Base-by-base conservation (phyloP, 2,329 filamentous ascomycete genomes). In the Didymella keratinophila region DNA sequence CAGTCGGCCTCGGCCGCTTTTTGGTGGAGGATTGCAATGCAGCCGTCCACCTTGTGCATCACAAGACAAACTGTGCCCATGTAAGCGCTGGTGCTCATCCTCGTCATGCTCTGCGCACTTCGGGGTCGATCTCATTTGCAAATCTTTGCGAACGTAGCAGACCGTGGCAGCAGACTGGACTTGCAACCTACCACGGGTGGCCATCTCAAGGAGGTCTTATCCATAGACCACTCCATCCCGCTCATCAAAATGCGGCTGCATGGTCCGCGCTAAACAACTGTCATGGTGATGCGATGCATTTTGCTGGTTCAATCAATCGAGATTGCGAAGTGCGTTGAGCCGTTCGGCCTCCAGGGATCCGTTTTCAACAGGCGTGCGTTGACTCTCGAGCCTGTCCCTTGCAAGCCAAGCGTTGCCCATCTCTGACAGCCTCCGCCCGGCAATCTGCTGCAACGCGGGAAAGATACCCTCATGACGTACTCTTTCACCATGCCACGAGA, bases 391-490 rank as follows among this genome's bases (percentile, higher is more conserved):
- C 30, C 49, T 49, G 55, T 16, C 39, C 56, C 34, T 53, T 39
- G 30, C 32, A 53, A 50, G 54, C 61, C 62, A 63, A 68, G 62
- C 59, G 57, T 58, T 55, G 58, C 57, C 60, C 61, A 64, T 62
- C 60, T 66, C 61, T 73, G 63, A 68, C 69, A 72, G 64, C 67
- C 66, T 68, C 69, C 69, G 61, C 50, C 67, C 68, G 65, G 67
- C 66, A 73, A 70, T 72, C 67, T 72, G 67, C 68, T 72, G 68
- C 68, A 62, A 69, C 69, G 65, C 70, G 70, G 71, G 66, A 73
- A 65, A 58, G 55, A 63, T 60, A 60, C 69, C 65, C 62, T 68
- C 55, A 76, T 76, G 74, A 76, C 74, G 74, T 75, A 73, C 63
- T 42, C 63, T 51, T n/a, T 62, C 61, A 61, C 57, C 61, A 49